Conservation (phyloP, 2,329 filamentous ascomycete genomes). For the Xylaria digitata region DNA sequence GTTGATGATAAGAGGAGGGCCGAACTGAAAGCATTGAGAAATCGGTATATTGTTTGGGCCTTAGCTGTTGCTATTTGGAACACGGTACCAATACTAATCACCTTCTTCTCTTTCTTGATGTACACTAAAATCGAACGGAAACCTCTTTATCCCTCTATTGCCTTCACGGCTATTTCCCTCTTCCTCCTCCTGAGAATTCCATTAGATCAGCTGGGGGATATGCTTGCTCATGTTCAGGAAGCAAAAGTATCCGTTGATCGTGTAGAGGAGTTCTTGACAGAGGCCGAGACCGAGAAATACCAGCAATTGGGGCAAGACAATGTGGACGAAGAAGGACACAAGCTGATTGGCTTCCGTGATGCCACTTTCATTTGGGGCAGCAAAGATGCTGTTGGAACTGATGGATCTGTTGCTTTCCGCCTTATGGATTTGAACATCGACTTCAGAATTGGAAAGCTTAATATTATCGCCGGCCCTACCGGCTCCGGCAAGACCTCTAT, state of each 20-base stretch:
- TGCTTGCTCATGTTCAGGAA: slow-evolving; percentile 98
- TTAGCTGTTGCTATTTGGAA: slow-evolving; percentile 95
- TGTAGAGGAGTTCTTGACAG: slow-evolving; percentile 91
- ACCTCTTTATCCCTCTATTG: slow-evolving; percentile 88
- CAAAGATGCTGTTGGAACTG: slow-evolving; percentile 68
- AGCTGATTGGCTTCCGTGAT: slow-evolving; percentile 84
- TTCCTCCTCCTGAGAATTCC: slow-evolving; percentile 95
- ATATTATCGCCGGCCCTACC: slow-evolving; percentile 91
- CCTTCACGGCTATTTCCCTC: slow-evolving; percentile 94
- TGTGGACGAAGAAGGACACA: slow-evolving; percentile 73
- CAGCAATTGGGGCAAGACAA: slow-evolving; percentile 80
- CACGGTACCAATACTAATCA: slow-evolving; percentile 92
- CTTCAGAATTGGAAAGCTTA: slow-evolving; percentile 87
- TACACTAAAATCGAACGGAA: slow-evolving; percentile 93
- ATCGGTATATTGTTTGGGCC: slow-evolving; percentile 91
- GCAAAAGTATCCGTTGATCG: slow-evolving; percentile 96
- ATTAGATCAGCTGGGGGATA: slow-evolving; percentile 94
- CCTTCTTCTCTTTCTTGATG: slow-evolving; percentile 93
- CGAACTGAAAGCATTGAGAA: slow-evolving; percentile 82
- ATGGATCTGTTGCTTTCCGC: slow-evolving; percentile 80
- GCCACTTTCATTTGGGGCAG: slow-evolving; percentile 92
- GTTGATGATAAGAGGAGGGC: slow-evolving; percentile 87
- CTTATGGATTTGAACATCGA: slow-evolving; percentile 85
- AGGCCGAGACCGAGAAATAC: slow-evolving; percentile 97
- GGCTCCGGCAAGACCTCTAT: slow-evolving; percentile 96